These are phyloP conservation scores for Comarum palustre DNA, from an alignment of 306 rosid genomes.

Conservation along the genomic window DNA sequence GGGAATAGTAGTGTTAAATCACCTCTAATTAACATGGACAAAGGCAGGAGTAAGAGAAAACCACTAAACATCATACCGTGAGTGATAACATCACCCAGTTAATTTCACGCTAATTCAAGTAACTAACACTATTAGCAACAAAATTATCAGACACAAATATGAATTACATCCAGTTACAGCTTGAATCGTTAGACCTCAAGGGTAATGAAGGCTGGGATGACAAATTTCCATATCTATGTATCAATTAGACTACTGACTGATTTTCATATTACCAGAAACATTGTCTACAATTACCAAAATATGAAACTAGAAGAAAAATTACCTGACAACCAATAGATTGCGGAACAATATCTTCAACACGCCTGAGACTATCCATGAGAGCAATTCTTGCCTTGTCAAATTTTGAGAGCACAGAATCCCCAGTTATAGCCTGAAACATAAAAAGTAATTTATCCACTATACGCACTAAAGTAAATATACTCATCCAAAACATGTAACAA, in stretches of 20 bases:
- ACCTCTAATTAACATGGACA: conserved; percentile 14
- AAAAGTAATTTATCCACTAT: conserved; percentile 6
- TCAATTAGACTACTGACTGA: neutral
- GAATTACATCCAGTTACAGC: neutral
- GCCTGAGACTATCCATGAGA: conserved; percentile 75
- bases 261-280: neutral
- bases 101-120: conserved; percentile 2
- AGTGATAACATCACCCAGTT: neutral
- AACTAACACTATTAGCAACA: neutral
- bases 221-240: neutral
- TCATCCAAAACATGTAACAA: neutral
- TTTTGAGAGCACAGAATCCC: conserved; percentile 82
- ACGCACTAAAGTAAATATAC: neutral
- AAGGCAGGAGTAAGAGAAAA: conserved; percentile 10
- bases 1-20: conserved; percentile 15
- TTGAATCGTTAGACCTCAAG: neutral
- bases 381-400: conserved; percentile 88
- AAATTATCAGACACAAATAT: neutral
- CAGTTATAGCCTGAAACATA: conserved; percentile 81
- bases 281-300: conserved; percentile 1
- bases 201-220: neutral
- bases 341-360: conserved; percentile 89
- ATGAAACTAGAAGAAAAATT: conserved; percentile 17
- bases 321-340: conserved; percentile 95
- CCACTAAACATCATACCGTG: neutral